Conservation (phyloP, 1,139 yeast species). For the Candida smagusa region DNA sequence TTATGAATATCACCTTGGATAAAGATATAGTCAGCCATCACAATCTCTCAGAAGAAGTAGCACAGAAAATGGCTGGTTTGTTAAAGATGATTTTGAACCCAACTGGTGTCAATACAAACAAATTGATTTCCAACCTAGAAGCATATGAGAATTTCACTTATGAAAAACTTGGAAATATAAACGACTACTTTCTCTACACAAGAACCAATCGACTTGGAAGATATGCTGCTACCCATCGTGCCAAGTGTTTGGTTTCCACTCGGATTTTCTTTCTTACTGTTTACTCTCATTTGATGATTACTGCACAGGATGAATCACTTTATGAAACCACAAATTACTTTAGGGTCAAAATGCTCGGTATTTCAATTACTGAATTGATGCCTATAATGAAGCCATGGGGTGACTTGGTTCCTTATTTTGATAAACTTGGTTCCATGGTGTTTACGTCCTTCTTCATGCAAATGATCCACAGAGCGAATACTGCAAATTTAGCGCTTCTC, state of each 20-base stretch:
- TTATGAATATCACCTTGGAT: not conserved
- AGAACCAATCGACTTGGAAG: not conserved
- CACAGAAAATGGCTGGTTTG: not conserved
- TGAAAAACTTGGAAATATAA: not conserved
- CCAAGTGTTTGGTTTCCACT: not conserved
- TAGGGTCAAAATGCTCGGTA: not conserved
- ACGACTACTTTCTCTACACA: constrained; percentile 1
- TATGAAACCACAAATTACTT: not conserved
- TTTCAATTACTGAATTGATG: constrained; percentile 1
- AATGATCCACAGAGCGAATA: constrained; percentile 2
- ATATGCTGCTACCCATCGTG: not conserved
- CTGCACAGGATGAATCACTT: not conserved
- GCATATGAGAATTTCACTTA: not conserved
- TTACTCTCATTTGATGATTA: constrained; percentile 1
- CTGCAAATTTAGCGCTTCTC: constrained; percentile 1
- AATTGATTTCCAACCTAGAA: not conserved
- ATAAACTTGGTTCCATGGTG: not conserved
- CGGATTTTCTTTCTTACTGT: not conserved
- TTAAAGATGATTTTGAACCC: not conserved
- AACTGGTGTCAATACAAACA: not conserved
- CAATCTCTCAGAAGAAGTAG: not conserved
- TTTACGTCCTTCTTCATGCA: constrained; percentile 1
- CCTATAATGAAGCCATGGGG: not conserved
- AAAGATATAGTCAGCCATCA: not conserved
- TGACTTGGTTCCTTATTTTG: not conserved